Evolutionary conservation across 345 rosid species (phyloP).

Genomic region (Gossypioides kirkii): DNA sequence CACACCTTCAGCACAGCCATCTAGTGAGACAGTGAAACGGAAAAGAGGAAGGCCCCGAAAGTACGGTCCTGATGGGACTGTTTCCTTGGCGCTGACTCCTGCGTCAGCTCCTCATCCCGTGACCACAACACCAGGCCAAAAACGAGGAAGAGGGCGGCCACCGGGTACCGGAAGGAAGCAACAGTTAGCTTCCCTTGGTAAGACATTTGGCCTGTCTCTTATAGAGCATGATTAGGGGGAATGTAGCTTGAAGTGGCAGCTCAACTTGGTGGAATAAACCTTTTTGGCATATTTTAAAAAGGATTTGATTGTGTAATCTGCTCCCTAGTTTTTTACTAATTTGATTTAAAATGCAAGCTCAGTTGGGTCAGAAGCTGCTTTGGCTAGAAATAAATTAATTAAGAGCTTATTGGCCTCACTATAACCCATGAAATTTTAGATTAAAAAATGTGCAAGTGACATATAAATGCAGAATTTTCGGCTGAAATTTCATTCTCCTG

Average conservation of each 20-base stretch:
- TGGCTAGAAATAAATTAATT: neutral
- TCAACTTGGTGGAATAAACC: neutral
- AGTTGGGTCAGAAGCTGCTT: neutral
- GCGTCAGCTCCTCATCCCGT: slow-evolving; percentile 51
- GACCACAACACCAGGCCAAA: slow-evolving; percentile 49
- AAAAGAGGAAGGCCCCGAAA: slow-evolving; percentile 92
- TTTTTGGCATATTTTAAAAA: neutral
- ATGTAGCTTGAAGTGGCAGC: neutral
- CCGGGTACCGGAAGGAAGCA: slow-evolving; percentile 84
- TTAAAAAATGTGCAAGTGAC: neutral
- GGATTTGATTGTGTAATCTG: neutral
- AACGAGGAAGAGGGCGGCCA: slow-evolving; percentile 91
- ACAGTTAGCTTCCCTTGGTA: slow-evolving; percentile 63
- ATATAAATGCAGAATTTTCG: neutral
- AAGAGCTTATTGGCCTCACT: neutral
- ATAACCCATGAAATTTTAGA: neutral
- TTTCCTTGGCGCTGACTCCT: slow-evolving; percentile 71
- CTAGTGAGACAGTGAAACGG: slow-evolving; percentile 58
- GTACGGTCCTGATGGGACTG: slow-evolving; percentile 73
- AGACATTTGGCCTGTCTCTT: slow-evolving; percentile 9
- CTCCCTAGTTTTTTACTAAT: neutral
- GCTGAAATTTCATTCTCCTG: neutral
- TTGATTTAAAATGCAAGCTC: neutral
- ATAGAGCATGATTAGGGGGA: neutral
- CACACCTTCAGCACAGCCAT: slow-evolving; percentile 36